Base-by-base conservation (phyloP, 2,329 filamentous ascomycete species). In the Myriosclerotinia curreyana region DNA sequence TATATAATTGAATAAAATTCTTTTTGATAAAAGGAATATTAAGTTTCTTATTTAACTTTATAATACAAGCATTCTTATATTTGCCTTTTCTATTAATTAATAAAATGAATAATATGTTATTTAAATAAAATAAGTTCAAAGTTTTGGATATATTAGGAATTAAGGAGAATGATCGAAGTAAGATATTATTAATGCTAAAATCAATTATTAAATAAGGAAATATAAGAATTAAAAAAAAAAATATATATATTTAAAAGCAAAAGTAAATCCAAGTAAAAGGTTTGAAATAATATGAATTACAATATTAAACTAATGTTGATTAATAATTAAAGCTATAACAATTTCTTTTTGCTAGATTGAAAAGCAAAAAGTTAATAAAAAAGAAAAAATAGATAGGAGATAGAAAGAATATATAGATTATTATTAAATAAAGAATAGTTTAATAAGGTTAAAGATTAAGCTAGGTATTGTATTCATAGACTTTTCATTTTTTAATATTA, bases 51-150 rank as follows among this genome's bases (percentile, higher is more conserved):
- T 84, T 87, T 60, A 96, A 81, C 66, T 93, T 88, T 9, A 79
- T 79, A 38, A 92, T 88, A 22, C 91, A 84, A 65, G 90, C 87
- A 3, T 79, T 80, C 77, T 98, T 94, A 67, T 87, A 85, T 73
- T 89, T 92, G 65, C 95, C 95, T 50, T 95, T 95, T 70, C 95
- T 94, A 77, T 99, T 99, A 65, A 95, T 99, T 67, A 99, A 82
- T 42, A 99, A 85, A 71, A 99, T 94, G 78, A 96, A 98, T 15
- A 93, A 93, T 53, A 97, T 91, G 54, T 84, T 81, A 72, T 92
- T 83, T 54, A 82, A 78, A 70, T 92, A 86, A 25, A 98, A 86
- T 72, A 86, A 88, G 38, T 81, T 79, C 25, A 99, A 83, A 17
- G 92, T 84, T 72, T 90, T 82, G 1, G 85, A 80, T 1, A 95